Percentiles rank a stretch among this genome's conserved stretches.
phyloP scores from a whole-genome alignment of 2,329 filamentous ascomycete genomes.

The Elsinoe batatas region DNA sequence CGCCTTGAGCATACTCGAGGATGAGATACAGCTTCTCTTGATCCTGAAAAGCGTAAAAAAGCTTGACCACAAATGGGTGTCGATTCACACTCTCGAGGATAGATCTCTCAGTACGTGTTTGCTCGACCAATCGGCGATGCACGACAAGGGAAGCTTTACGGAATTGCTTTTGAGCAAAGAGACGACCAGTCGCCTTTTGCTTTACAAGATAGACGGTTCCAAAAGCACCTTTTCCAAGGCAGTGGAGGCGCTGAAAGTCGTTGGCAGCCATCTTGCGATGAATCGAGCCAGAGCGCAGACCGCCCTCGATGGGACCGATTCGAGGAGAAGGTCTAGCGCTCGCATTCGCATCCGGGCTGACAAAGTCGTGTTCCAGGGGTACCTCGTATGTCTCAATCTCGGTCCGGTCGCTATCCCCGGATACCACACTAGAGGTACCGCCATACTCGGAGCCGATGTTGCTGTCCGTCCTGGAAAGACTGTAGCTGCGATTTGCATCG shows the following conservation, averaged over 20 bases:
- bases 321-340: constrained; percentile 22
- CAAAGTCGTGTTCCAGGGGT: constrained; percentile 72
- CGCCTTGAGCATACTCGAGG: constrained; percentile 92
- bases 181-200: constrained; percentile 72
- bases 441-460: constrained; percentile 21
- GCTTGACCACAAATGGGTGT: constrained; percentile 94
- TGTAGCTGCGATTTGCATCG: constrained; percentile 44
- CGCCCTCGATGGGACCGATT: constrained; percentile 38
- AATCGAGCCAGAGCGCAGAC: constrained; percentile 42
- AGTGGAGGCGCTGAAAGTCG: constrained; percentile 84
- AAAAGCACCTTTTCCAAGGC: constrained; percentile 91
- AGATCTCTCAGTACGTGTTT: constrained; percentile 91
- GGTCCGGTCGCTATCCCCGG: constrained; percentile 55
- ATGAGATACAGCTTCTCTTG: constrained; percentile 96
- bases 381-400: constrained; percentile 80
- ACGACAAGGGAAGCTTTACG: constrained; percentile 93
- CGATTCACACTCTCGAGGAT: constrained; percentile 94
- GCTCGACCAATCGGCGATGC: constrained; percentile 90
- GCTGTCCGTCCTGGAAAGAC: constrained; percentile 30
- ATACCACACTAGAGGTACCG: constrained; percentile 45
- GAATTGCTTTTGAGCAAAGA: constrained; percentile 98
- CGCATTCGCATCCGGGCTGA: constrained; percentile 49
- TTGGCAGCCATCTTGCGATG: constrained; percentile 77
- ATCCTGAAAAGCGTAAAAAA: constrained; percentile 97
- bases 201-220: constrained; percentile 91